phyloP scores from a whole-genome alignment of 768 basidiomycete species.

The Lepiota subincarnata region DNA sequence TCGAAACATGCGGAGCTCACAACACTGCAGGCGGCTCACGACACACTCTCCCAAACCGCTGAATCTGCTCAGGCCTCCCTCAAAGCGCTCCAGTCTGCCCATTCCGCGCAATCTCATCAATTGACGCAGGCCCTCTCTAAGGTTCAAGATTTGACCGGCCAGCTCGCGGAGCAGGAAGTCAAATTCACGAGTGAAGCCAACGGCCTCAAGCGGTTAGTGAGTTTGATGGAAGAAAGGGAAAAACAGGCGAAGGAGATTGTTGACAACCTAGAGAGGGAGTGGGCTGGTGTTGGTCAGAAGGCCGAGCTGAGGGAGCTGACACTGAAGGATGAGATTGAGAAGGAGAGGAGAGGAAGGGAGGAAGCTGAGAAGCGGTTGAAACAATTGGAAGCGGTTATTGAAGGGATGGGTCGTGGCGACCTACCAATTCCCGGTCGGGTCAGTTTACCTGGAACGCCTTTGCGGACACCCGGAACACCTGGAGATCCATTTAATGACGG shows the following conservation, averaged over 20 bases:
- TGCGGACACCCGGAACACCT: constrained; percentile 33
- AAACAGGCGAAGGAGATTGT: constrained; percentile 81
- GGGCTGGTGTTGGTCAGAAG: constrained; percentile 68
- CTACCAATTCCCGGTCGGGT: constrained; percentile 50
- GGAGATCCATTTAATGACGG: constrained; percentile 43
- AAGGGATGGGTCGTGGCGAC: constrained; percentile 69
- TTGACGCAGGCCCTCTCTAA: constrained; percentile 73
- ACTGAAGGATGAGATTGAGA: constrained; percentile 67
- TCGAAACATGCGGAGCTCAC: constrained; percentile 75
- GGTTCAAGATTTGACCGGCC: constrained; percentile 69
- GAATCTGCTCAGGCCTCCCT: constrained; percentile 64
- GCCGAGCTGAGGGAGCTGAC: constrained; percentile 63
- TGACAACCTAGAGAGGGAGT: constrained; percentile 77
- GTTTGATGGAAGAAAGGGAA: constrained; percentile 86
- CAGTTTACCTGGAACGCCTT: constrained; percentile 45
- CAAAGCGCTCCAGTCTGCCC: constrained; percentile 67
- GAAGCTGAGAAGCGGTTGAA: constrained; percentile 67
- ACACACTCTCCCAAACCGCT: constrained; percentile 64
- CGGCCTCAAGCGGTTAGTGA: constrained; percentile 68
- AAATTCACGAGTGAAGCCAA: constrained; percentile 76
- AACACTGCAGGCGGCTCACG: constrained; percentile 72
- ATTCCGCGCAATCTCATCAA: constrained; percentile 68
- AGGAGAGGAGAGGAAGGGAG: constrained; percentile 65
- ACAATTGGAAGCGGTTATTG: constrained; percentile 69
- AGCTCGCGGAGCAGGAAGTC: constrained; percentile 81